A percentile compares a stretch with the other conserved stretches of the same genome.
These are phyloP conservation scores for Infundibulicybe gibba DNA, from an alignment of 768 basidiomycete genomes.

Conservation along the genomic window DNA sequence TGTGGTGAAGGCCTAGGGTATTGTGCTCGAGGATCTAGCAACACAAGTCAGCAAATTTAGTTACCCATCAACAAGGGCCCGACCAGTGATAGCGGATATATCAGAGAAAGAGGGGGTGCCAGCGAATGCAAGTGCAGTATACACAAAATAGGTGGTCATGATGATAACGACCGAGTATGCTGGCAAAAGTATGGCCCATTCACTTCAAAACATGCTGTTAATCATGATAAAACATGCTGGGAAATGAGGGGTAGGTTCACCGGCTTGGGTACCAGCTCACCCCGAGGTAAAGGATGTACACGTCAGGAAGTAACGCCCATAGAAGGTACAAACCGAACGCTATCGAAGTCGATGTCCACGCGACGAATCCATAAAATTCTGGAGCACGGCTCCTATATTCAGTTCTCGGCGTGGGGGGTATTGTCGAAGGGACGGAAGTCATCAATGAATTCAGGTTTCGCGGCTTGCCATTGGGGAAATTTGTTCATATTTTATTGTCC, in stretches of 20 bases:
- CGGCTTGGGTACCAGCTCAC: conserved; percentile 87
- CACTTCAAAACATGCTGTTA: conserved; percentile 38
- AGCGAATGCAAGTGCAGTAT: conserved; percentile 71
- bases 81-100: conserved; percentile 66
- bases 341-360: conserved; percentile 74
- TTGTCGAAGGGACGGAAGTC: no score
- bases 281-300: conserved; percentile 60
- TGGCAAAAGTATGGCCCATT: conserved; percentile 83
- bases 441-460: no score
- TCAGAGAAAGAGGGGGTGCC: conserved; percentile 70
- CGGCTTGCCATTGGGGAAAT: no score
- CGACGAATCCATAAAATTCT: conserved; percentile 90
- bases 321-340: conserved; percentile 68
- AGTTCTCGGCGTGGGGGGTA: background rate
- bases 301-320: conserved; percentile 80
- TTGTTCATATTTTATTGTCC: no score
- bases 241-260: conserved; percentile 32
- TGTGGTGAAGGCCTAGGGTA: conserved; percentile 30
- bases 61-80: no score
- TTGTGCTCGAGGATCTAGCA: conserved; percentile 53
- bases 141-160: conserved; percentile 73
- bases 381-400: conserved; percentile 65
- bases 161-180: conserved; percentile 70
- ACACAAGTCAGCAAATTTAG: conserved; percentile 6
- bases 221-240: conserved; percentile 1